Percentiles rank a stretch among this genome's conserved stretches.
Conservation (phyloP, 2,329 filamentous ascomycete species). For the Ilyonectria sp. region DNA sequence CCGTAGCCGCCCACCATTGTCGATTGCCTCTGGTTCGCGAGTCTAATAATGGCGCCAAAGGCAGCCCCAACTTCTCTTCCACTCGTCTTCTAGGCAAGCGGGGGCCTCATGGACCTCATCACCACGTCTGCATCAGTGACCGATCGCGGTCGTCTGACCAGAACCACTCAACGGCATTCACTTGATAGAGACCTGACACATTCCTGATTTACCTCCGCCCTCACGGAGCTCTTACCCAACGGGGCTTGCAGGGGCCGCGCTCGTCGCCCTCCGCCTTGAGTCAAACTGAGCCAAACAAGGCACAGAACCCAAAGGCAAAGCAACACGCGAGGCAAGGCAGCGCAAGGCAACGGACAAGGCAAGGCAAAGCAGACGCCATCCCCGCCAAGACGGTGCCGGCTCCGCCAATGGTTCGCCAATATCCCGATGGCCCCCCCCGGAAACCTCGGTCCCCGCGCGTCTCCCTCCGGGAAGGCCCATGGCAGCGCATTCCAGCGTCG, state of each 20-base stretch:
- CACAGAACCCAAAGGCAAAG: conserved; percentile 1
- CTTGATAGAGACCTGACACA: conserved; percentile 11
- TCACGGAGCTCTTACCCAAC: conserved; percentile 11
- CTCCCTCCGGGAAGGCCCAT: conserved; percentile 33
- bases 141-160: conserved; percentile 14
- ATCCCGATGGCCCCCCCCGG: conserved; percentile 14
- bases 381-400: conserved; percentile 3
- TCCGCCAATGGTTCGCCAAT: conserved; percentile 24
- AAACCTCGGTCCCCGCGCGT: conserved; percentile 35
- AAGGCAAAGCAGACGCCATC: conserved; percentile 22
- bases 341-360: conserved; percentile 16
- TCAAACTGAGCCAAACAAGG: conserved; percentile 17
- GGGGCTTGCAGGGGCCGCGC: conserved; percentile 8
- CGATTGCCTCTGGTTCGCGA: conserved; percentile 11
- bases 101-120: not conserved
- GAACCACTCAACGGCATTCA: not conserved
- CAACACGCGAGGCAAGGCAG: conserved; percentile 1
- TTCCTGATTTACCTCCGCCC: conserved; percentile 8
- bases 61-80: conserved; percentile 8
- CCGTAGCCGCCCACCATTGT: conserved; percentile 35
- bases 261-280: conserved; percentile 15
- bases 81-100: not conserved
- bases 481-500: conserved; percentile 47
- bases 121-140: conserved; percentile 5
- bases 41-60: conserved; percentile 18